phyloP scores from a whole-genome alignment of 495 filamentous ascomycete genomes.

The Hamigera avellanea region DNA sequence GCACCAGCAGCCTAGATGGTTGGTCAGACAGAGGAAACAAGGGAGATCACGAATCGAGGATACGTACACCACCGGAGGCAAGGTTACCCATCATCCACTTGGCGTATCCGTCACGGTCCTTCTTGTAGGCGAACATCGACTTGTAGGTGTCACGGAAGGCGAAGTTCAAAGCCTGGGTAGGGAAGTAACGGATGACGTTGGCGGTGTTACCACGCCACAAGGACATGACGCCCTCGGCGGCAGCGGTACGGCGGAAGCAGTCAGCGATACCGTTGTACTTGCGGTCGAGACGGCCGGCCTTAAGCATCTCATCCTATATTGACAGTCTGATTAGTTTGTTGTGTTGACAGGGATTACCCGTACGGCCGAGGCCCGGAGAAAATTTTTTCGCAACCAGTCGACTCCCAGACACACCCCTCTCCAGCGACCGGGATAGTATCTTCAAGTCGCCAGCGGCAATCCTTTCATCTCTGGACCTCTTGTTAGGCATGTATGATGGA shows the following conservation, averaged over 20 bases:
- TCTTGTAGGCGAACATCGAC: conserved; percentile 99
- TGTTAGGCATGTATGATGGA: neutral
- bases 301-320: conserved; percentile 96
- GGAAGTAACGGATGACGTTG: conserved; percentile 99
- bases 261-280: conserved; percentile 91
- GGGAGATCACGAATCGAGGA: neutral
- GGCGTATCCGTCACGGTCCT: conserved; percentile 93
- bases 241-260: conserved; percentile 84
- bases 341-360: neutral
- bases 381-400: conserved; percentile 2
- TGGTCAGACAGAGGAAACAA: conserved; percentile 13
- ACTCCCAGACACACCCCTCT: neutral
- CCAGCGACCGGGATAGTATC: neutral
- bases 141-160: conserved; percentile 99
- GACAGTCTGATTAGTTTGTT: conserved; percentile 8
- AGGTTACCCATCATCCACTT: conserved; percentile 99
- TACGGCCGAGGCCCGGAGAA: conserved; percentile 5
- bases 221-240: conserved; percentile 67
- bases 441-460: neutral
- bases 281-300: conserved; percentile 93
- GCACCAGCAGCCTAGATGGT: conserved; percentile 79
- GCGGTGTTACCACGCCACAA: conserved; percentile 99
- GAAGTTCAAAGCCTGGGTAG: conserved; percentile 99
- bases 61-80: conserved; percentile 97
- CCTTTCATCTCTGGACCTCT: too few relatives aligned